Evolutionary conservation across 768 basidiomycete genomes (phyloP).

Genomic region (Amanita subjunquillea): DNA sequence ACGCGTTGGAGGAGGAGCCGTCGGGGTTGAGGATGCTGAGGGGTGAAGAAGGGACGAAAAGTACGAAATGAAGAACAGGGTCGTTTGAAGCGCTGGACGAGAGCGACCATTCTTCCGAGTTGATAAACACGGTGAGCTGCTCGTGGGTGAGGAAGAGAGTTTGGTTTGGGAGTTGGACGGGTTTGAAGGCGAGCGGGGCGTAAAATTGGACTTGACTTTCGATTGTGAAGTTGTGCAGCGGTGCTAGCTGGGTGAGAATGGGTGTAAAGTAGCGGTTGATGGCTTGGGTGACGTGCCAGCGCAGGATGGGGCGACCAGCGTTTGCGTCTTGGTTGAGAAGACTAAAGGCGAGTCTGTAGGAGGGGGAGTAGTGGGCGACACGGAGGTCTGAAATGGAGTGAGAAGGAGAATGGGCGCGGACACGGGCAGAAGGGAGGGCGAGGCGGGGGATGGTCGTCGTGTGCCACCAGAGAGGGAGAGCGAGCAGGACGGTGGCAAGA

Average conservation of each 20-base stretch:
- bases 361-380: constrained; percentile 67
- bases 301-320: constrained; percentile 41
- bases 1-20: constrained; percentile 49
- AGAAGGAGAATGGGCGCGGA: constrained; percentile 33
- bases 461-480: constrained; percentile 88
- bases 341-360: constrained; percentile 85
- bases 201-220: constrained; percentile 94
- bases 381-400: constrained; percentile 12
- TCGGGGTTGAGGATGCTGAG: constrained; percentile 51
- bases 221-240: constrained; percentile 83
- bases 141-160: constrained; percentile 61
- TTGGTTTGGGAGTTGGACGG: constrained; percentile 28
- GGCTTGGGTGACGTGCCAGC: constrained; percentile 67
- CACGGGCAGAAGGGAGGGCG: constrained; percentile 53
- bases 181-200: constrained; percentile 79
- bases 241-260: constrained; percentile 43
- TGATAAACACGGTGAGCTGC: constrained; percentile 87
- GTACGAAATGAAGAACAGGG: constrained; percentile 85
- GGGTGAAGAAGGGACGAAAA: constrained; percentile 82
- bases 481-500: constrained; percentile 67
- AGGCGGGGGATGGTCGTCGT: constrained; percentile 85
- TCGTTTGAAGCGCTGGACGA: constrained; percentile 91
- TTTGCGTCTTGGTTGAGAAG: constrained; percentile 86
- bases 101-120: constrained; percentile 92
- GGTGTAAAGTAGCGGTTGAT: constrained; percentile 62